Base-by-base conservation (phyloP, 208 protist genomes). In the Strigomonas galati region DNA sequence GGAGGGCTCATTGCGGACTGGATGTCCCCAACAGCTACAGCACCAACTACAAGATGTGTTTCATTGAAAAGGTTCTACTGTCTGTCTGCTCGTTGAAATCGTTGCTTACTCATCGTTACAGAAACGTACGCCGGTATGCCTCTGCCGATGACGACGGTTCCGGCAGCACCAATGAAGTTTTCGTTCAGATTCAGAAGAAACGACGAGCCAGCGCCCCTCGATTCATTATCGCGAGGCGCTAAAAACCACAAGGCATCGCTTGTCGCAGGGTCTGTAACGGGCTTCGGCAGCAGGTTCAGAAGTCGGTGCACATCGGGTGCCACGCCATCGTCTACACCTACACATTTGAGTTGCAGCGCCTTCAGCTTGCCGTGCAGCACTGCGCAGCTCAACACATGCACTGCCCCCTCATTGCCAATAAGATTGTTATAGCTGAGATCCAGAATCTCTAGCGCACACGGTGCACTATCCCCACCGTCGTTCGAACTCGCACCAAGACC, bases 121-220 rank as follows among this genome's bases (percentile, higher is more conserved):
- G 86, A 92, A 0, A 94, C 81, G 52, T 89, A 67, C 19, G 49
- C 21, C 19, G 91, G 91, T 27, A 96, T 64, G 12, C 77, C 69
- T 60, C 87, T 87, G 2, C 88, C 85, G 5, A 93, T 51, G 1
- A 72, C 51, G 1, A 62, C 44, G 6, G 84, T 93, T 10, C 87
- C 85, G 17, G 48, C 58, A 30, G 76, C 70, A 27, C 91, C 87
- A 53, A 96, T 89, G 40, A 74, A 67, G 70, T 96, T 96, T 58
- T 92, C 82, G 62, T 93, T 94, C 28, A 94, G 46, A 58, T 92
- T 92, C 24, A 93, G 51, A 59, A 85, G 91, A 51, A 95, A 95
- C n/a, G 67, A 79, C 0, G 69, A 62, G 35, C 71, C 46, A 14
- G 58, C 59, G 0, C 67, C 48, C 4, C 71, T 70, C 24, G 10